A percentile compares a stretch with the other conserved stretches of the same genome.
These are phyloP conservation scores for Eimeria praecox DNA, from an alignment of 169 alveolate genomes.

Conservation along the genomic window DNA sequence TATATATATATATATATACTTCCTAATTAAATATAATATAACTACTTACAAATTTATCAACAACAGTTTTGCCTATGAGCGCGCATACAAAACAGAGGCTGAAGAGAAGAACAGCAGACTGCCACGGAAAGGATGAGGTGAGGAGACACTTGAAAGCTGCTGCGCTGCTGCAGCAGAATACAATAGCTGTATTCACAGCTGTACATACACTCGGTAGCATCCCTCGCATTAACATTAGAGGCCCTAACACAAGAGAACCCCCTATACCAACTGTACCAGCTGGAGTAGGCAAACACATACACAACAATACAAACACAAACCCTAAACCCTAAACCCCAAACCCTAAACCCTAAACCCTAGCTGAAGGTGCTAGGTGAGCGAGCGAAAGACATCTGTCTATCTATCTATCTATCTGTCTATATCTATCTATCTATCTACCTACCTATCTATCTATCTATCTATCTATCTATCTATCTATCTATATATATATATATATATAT, in stretches of 20 bases:
- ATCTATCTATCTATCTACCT: too few relatives aligned
- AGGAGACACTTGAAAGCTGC: slow-evolving; percentile 74
- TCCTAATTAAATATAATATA: too few relatives aligned
- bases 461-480: too few relatives aligned
- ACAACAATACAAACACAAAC: neutral
- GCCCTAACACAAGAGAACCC: slow-evolving; percentile 88
- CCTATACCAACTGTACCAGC: slow-evolving; percentile 89
- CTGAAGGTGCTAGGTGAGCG: too few relatives aligned
- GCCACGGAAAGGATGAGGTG: slow-evolving; percentile 65
- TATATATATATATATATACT: too few relatives aligned
- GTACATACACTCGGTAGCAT: slow-evolving; percentile 86
- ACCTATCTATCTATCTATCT: too few relatives aligned
- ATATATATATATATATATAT: too few relatives aligned
- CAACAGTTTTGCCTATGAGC: slow-evolving; percentile 66
- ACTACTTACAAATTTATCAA: slow-evolving; percentile 46
- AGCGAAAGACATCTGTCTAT: too few relatives aligned
- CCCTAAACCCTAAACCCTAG: too few relatives aligned
- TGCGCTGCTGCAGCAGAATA: slow-evolving; percentile 73
- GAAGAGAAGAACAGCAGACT: slow-evolving; percentile 47
- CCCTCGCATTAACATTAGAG: slow-evolving; percentile 85
- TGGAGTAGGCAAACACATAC: slow-evolving; percentile 29
- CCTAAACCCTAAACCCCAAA: neutral
- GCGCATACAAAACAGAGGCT: slow-evolving; percentile 75
- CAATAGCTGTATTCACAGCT: slow-evolving; percentile 75
- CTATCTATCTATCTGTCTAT: too few relatives aligned